phyloP scores from a whole-genome alignment of 176 grass and related monocot species.

The Areca catechu region DNA sequence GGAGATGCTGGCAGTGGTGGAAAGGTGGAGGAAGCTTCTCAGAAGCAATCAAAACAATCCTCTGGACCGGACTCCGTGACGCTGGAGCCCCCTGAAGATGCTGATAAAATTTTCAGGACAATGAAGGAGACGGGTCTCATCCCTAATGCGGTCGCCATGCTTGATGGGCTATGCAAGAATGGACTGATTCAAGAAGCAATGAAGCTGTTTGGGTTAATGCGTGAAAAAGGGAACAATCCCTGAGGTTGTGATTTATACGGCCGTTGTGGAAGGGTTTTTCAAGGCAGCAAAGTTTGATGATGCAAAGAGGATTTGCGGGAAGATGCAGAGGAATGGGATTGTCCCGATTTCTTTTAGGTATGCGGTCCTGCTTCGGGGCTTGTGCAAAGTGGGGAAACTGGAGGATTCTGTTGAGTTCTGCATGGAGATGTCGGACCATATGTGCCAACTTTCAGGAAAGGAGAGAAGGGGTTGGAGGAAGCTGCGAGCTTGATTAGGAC shows the following conservation, averaged over 20 bases:
- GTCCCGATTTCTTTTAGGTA: conserved; percentile 77
- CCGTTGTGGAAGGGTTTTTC: conserved; percentile 78
- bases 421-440: conserved; percentile 80
- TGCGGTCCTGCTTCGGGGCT: conserved; percentile 49
- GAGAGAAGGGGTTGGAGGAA: conserved; percentile 41
- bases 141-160: conserved; percentile 84
- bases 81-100: conserved; percentile 25
- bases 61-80: neutral
- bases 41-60: neutral
- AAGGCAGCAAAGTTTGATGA: conserved; percentile 56
- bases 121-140: conserved; percentile 88
- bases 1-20: conserved; percentile 2
- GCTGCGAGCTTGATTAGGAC: conserved; percentile 44
- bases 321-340: conserved; percentile 84
- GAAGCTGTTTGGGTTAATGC: conserved; percentile 83
- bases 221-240: conserved; percentile 87
- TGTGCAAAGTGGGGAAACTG: conserved; percentile 41
- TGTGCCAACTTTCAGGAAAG: conserved; percentile 51
- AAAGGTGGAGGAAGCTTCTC: conserved; percentile 7
- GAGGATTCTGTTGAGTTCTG: conserved; percentile 55
- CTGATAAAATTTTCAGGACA: conserved; percentile 64
- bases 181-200: conserved; percentile 87
- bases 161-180: conserved; percentile 77
- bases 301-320: conserved; percentile 63
- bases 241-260: conserved; percentile 92